These are phyloP conservation scores for Sclerospora graminicola DNA, from an alignment of 352 stramenopile species.

Conservation along the genomic window DNA sequence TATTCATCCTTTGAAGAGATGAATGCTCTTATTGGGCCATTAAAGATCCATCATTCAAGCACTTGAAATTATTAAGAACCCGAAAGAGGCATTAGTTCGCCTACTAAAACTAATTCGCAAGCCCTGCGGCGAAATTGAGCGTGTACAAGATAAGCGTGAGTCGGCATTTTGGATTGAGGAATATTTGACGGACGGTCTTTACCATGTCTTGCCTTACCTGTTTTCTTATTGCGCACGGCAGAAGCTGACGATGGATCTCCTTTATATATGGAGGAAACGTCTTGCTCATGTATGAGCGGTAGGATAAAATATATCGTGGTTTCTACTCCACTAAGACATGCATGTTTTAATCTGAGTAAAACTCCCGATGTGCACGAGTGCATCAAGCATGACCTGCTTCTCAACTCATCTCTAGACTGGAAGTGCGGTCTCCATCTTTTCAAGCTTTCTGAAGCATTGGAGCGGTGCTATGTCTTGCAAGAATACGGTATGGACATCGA, in stretches of 20 bases:
- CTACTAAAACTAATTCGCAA: constrained; percentile 77
- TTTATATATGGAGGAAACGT: constrained; percentile 94
- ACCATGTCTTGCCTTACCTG: background rate
- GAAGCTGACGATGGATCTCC: constrained; percentile 75
- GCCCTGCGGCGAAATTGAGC: constrained; percentile 67
- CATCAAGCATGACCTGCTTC: constrained; percentile 96
- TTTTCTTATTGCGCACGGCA: constrained; percentile 7
- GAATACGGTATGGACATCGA: too few relatives aligned
- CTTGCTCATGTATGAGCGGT: too few relatives aligned
- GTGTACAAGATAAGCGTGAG: too few relatives aligned
- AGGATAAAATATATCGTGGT: constrained; percentile 90
- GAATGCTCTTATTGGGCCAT: constrained; percentile 45
- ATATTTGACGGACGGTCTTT: constrained; percentile 30
- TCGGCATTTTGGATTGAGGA: too few relatives aligned
- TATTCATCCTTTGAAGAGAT: too few relatives aligned
- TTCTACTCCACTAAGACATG: constrained; percentile 89
- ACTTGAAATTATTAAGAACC: too few relatives aligned
- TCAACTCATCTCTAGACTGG: constrained; percentile 91
- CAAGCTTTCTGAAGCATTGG: too few relatives aligned
- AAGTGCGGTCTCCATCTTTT: constrained; percentile 87
- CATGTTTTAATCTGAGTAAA: constrained; percentile 91
- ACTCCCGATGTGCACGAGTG: constrained; percentile 98
- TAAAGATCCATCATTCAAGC: constrained; percentile 63
- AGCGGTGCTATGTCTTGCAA: too few relatives aligned
- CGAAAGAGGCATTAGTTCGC: too few relatives aligned